These are phyloP conservation scores for Dalbergia cochinchinensis DNA, from an alignment of 306 rosid species.

Conservation along the genomic window DNA sequence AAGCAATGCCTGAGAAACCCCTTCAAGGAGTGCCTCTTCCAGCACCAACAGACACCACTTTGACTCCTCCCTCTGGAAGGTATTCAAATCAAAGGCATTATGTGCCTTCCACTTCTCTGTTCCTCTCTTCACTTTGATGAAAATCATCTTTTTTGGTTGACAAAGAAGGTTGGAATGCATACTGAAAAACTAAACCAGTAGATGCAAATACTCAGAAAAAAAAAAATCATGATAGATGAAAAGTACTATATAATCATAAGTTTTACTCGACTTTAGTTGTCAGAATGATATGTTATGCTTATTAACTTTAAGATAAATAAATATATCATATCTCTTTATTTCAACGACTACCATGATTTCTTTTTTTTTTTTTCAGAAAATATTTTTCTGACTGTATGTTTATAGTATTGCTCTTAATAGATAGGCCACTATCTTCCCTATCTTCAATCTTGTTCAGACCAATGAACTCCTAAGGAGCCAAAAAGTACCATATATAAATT, in stretches of 20 bases:
- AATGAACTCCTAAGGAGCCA: not conserved
- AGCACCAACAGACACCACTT: slow-evolving; percentile 51
- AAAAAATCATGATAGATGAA: too few species aligned
- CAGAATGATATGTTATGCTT: too few species aligned
- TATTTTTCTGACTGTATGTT: too few species aligned
- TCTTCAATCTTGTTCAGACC: slow-evolving; percentile 1
- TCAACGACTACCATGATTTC: too few species aligned
- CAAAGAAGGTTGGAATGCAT: not conserved
- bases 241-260: too few species aligned
- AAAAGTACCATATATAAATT: not conserved
- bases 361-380: too few species aligned
- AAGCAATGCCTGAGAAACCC: slow-evolving; percentile 66
- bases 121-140: not conserved
- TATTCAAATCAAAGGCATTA: slow-evolving; percentile 13
- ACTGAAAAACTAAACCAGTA: too few species aligned
- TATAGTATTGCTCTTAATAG: not conserved
- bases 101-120: not conserved
- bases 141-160: not conserved
- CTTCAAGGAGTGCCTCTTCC: slow-evolving; percentile 60
- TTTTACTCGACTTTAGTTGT: too few species aligned
- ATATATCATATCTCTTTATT: too few species aligned
- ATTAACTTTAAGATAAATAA: too few species aligned
- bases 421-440: not conserved
- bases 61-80: slow-evolving; percentile 64
- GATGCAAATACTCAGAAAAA: too few species aligned